These are phyloP conservation scores for Malus asiatica DNA, from an alignment of 306 rosid genomes.

Conservation along the genomic window DNA sequence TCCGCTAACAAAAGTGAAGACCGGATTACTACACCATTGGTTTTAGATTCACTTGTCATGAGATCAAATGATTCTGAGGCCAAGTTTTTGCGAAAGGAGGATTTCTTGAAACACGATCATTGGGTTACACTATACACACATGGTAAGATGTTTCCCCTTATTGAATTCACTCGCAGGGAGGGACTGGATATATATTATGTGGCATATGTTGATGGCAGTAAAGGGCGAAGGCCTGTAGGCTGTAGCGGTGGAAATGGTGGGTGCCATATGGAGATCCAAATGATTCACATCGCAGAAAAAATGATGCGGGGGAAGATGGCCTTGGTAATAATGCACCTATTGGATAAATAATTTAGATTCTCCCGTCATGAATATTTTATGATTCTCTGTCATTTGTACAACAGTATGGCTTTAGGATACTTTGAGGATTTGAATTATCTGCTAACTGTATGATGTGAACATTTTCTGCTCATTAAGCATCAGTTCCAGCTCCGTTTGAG, in stretches of 20 bases:
- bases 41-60: neutral
- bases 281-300: constrained; percentile 80
- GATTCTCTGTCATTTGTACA: too few species aligned
- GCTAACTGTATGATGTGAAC: too few species aligned
- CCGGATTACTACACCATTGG: too few species aligned
- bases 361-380: too few species aligned
- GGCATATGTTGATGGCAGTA: constrained; percentile 78
- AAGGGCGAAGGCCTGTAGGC: constrained; percentile 44
- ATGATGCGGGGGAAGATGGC: constrained; percentile 93
- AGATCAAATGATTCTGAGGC: constrained; percentile 46
- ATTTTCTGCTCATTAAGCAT: too few species aligned
- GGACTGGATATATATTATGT: constrained; percentile 79
- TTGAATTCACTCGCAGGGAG: constrained; percentile 81
- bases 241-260: constrained; percentile 56
- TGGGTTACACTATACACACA: constrained; percentile 70
- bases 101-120: constrained; percentile 72
- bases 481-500: too few species aligned
- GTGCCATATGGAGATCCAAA: constrained; percentile 92
- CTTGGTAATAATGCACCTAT: constrained; percentile 60
- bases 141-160: constrained; percentile 60
- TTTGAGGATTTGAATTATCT: too few species aligned
- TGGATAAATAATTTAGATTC: too few species aligned
- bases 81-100: constrained; percentile 70
- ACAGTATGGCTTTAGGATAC: too few species aligned
- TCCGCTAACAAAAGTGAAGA: too few species aligned